Base-by-base conservation (phyloP, 495 filamentous ascomycete species). In the Achaetomiella virescens region DNA sequence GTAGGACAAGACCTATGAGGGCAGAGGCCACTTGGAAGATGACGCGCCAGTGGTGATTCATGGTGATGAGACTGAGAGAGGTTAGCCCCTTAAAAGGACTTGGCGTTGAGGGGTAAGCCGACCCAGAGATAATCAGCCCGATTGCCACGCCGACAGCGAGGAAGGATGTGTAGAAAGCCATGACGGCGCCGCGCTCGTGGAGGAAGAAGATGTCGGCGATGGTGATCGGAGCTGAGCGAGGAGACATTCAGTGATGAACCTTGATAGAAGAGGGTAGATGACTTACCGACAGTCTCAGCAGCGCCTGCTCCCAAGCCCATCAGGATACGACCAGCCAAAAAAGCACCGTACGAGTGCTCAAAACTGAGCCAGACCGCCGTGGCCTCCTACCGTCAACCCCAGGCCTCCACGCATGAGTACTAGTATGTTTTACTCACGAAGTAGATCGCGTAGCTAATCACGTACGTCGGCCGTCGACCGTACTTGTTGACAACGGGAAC, bases 191-290 rank as follows among this genome's bases (percentile, higher is more conserved):
- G 22, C 81, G 70, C 61, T 84, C 79, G 45, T 84, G 81, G 14
- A 84, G 64, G 66, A 81, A 84, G 64, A 81, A 84, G 17, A 81
- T 60, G 54, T 84, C 80, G 17, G 77, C 72, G 47, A 82, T 81
- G 0, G 77, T 77, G n/a, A 79, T 65, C 4, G 76, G 77, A 0
- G 70, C 75, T 62, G 42, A n/a, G 7, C 40, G 17, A n/a, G 17
- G 10, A 37, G 9, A 35, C n/a, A 48, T 36, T 51, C 41, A 21
- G 29, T 43, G 7, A 55, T 38, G 0, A 41, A 48, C 12, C 21
- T 14, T 18, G 21, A 49, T 3, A 2, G 15, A 14, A 11, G 25
- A 21, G 35, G 24, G 25, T 8, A 14, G 47, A 7, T 6, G 25
- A 7, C 55, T 31, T 62, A 66, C 63, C 68, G 18, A 82, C 72